Conservation (phyloP, 768 basidiomycete species). For the Coprinellus aureogranulatus region DNA sequence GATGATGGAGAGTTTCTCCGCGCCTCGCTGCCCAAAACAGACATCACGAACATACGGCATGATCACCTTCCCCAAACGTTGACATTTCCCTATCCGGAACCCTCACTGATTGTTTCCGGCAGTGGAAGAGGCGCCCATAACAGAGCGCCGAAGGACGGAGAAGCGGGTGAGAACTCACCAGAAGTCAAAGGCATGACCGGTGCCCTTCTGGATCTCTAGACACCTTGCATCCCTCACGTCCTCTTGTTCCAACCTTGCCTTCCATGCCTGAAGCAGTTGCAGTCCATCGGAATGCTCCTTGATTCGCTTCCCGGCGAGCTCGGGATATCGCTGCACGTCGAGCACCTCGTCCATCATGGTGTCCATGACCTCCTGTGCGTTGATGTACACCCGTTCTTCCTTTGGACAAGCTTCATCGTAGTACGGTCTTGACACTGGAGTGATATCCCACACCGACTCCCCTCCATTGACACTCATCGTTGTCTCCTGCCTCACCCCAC, state of each 20-base stretch:
- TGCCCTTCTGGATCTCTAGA: slow-evolving; percentile 39
- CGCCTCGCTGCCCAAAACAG: too few relatives aligned
- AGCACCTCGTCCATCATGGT: background rate
- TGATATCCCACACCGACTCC: background rate
- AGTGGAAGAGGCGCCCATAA: background rate
- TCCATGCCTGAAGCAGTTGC: slow-evolving; percentile 43
- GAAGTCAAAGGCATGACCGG: slow-evolving; percentile 48
- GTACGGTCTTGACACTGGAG: slow-evolving; percentile 7
- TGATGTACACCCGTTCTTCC: slow-evolving; percentile 3
- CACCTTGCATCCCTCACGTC: slow-evolving; percentile 48
- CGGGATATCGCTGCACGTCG: background rate
- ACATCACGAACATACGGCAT: too few relatives aligned
- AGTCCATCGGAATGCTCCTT: slow-evolving; percentile 24
- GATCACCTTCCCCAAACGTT: background rate
- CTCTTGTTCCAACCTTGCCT: slow-evolving; percentile 39
- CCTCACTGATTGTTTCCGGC: background rate
- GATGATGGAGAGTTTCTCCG: too few relatives aligned
- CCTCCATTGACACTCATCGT: background rate
- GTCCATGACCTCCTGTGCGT: slow-evolving; percentile 10
- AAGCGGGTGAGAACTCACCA: slow-evolving; percentile 36
- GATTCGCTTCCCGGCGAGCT: slow-evolving; percentile 1
- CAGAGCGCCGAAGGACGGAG: background rate
- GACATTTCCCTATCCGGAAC: background rate
- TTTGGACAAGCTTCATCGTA: background rate
- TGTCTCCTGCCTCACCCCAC: background rate